Conservation (phyloP, 2,329 filamentous ascomycete species). For the Cladophialophora chaetospira region DNA sequence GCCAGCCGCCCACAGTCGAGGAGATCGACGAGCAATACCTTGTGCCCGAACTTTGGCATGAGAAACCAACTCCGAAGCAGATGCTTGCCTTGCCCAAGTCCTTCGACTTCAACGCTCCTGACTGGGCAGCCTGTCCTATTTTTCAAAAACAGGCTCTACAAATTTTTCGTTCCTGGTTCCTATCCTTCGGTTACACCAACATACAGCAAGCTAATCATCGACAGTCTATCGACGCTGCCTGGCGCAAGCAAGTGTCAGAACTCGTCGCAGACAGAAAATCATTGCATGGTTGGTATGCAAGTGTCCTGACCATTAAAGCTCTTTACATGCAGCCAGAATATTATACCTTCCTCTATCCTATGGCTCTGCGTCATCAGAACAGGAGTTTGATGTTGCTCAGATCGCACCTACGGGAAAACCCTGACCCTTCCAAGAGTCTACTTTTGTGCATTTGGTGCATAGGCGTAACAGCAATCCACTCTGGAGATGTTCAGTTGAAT, state of each 20-base stretch:
- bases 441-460: constrained; percentile 15
- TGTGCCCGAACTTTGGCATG: constrained; percentile 8
- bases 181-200: neutral
- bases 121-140: constrained; percentile 9
- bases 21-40: constrained; percentile 2
- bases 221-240: neutral
- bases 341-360: constrained; percentile 11
- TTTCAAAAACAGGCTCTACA: constrained; percentile 11
- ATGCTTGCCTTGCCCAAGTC: neutral
- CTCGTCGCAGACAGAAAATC: constrained; percentile 11
- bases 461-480: neutral
- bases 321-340: constrained; percentile 6
- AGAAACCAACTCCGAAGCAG: neutral
- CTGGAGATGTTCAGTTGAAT: constrained; percentile 8
- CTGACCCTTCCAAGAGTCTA: constrained; percentile 9
- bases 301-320: constrained; percentile 13
- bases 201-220: neutral
- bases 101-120: constrained; percentile 3
- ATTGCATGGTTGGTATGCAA: constrained; percentile 18
- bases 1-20: neutral
- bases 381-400: constrained; percentile 13
- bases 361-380: constrained; percentile 20
- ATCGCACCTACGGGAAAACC: neutral
- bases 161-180: constrained; percentile 3
- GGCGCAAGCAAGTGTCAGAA: neutral